phyloP scores from a whole-genome alignment of 306 rosid species.

The Cucurbita argyrosperma region DNA sequence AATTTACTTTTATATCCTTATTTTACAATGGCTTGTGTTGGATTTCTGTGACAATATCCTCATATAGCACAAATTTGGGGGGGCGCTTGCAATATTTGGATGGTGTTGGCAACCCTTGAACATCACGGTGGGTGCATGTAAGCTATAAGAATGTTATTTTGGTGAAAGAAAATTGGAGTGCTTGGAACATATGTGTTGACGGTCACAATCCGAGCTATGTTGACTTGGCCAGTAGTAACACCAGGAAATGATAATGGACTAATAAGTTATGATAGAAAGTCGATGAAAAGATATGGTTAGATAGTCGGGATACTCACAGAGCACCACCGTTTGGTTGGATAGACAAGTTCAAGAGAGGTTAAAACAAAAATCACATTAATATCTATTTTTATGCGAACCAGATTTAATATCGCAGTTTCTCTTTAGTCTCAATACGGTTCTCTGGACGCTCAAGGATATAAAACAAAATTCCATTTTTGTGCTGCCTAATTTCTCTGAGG shows the following conservation, averaged over 20 bases:
- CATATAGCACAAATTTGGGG: too few relatives aligned
- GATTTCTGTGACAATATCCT: too few relatives aligned
- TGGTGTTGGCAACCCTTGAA: not conserved
- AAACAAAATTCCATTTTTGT: not conserved
- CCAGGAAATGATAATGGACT: not conserved
- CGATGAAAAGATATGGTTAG: not conserved
- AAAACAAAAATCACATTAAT: not conserved
- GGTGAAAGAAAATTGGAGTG: not conserved
- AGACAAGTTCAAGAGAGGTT: not conserved
- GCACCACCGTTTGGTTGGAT: not conserved
- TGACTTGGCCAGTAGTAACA: not conserved
- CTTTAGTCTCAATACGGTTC: too few relatives aligned
- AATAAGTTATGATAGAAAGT: not conserved
- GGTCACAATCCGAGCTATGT: not conserved
- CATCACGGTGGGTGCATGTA: not conserved
- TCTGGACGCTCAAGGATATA: too few relatives aligned
- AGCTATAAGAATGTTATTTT: not conserved
- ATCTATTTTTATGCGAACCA: too few relatives aligned
- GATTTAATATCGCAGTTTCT: too few relatives aligned
- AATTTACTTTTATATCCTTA: too few relatives aligned
- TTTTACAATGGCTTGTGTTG: too few relatives aligned
- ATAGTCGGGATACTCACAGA: not conserved
- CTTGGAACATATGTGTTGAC: not conserved
- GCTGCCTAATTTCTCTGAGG: not conserved
- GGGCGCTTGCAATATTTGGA: not conserved